Evolutionary conservation across 2,329 filamentous ascomycete species (phyloP).

Genomic region (Daldinia sp.): DNA sequence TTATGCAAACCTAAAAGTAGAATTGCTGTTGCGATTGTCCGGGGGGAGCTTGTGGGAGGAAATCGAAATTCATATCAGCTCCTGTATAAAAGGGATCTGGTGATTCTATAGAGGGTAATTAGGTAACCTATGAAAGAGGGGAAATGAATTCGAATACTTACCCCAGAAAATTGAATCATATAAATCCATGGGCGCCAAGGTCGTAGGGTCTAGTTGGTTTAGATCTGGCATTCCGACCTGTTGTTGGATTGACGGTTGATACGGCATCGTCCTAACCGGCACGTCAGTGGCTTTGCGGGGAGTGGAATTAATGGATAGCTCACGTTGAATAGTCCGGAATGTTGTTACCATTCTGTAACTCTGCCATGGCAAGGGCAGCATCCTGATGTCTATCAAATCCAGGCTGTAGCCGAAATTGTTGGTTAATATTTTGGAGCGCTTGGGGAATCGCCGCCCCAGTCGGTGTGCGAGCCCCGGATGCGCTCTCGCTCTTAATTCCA

Average conservation of each 20-base stretch:
- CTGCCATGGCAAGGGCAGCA: constrained; percentile 70
- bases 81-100: constrained; percentile 66
- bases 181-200: constrained; percentile 72
- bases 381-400: constrained; percentile 64
- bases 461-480: constrained; percentile 53
- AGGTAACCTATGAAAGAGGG: constrained; percentile 15
- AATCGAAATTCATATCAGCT: constrained; percentile 68
- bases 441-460: constrained; percentile 57
- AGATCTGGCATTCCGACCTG: constrained; percentile 54
- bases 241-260: constrained; percentile 48
- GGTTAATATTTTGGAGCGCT: constrained; percentile 38
- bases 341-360: constrained; percentile 66
- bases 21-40: constrained; percentile 65
- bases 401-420: constrained; percentile 41
- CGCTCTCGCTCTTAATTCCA: constrained; percentile 58
- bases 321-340: constrained; percentile 57
- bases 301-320: constrained; percentile 21
- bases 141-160: constrained; percentile 50
- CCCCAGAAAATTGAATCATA: constrained; percentile 75
- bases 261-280: constrained; percentile 36
- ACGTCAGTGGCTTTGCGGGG: constrained; percentile 3
- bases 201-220: constrained; percentile 60
- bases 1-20: constrained; percentile 56
- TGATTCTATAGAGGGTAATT: constrained; percentile 55
- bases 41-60: constrained; percentile 65